Percentiles rank a stretch among this genome's conserved stretches.
Conservation (phyloP, 768 basidiomycete genomes). For the Roridomyces roridus region DNA sequence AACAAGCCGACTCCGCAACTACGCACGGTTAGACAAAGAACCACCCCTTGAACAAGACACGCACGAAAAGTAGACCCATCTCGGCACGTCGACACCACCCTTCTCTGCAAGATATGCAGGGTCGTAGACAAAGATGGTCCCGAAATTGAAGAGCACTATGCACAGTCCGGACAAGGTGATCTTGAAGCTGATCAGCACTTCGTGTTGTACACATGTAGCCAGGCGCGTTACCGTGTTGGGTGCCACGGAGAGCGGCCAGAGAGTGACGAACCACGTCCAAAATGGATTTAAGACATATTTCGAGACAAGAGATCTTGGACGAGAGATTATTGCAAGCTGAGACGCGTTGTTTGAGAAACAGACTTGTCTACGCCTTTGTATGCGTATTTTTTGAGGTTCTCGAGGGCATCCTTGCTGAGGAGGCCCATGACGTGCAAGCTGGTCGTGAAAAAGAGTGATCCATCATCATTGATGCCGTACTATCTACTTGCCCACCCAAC, state of each 20-base stretch:
- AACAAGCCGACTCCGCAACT: constrained; percentile 93
- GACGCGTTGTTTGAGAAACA: constrained; percentile 27
- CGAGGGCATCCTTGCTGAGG: constrained; percentile 69
- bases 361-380: constrained; percentile 87
- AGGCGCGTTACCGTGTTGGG: constrained; percentile 85
- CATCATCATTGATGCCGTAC: too few relatives aligned
- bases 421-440: constrained; percentile 67
- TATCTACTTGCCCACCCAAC: constrained; percentile 46
- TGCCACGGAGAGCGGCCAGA: constrained; percentile 85
- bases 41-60: constrained; percentile 31
- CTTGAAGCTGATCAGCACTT: constrained; percentile 44
- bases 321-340: constrained; percentile 4
- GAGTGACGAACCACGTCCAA: constrained; percentile 91
- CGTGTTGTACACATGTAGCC: neutral
- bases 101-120: constrained; percentile 75
- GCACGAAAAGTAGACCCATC: constrained; percentile 92
- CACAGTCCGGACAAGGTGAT: constrained; percentile 87
- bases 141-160: constrained; percentile 85
- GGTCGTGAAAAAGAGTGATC: neutral
- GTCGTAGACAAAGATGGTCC: constrained; percentile 85
- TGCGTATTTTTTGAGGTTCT: constrained; percentile 77
- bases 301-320: constrained; percentile 72
- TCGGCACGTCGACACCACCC: constrained; percentile 71
- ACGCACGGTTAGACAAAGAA: constrained; percentile 4
- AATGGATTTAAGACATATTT: constrained; percentile 81